Conservation (phyloP, 495 filamentous ascomycete genomes). For the Pyrenopolyporus hunteri region DNA sequence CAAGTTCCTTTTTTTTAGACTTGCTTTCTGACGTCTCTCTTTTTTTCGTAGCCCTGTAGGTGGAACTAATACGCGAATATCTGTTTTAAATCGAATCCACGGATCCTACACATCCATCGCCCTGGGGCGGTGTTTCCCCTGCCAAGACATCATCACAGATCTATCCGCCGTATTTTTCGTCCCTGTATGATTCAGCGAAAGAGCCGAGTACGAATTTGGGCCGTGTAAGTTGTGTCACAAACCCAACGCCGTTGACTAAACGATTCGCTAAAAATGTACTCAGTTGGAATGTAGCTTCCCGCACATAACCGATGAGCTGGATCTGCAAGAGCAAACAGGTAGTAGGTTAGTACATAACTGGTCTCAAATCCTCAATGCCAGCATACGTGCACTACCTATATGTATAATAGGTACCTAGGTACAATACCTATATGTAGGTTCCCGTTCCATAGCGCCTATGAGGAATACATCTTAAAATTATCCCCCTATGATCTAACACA, state of each 20-base stretch:
- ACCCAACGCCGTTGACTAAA: not conserved
- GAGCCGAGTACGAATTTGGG: conserved; percentile 20
- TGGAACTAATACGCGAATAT: not conserved
- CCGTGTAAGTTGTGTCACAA: not conserved
- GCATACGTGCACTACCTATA: not conserved
- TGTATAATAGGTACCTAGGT: too few relatives aligned
- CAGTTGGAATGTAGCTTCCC: conserved; percentile 13
- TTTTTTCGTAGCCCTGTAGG: too few relatives aligned
- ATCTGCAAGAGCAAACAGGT: conserved; percentile 23
- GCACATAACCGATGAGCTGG: conserved; percentile 13
- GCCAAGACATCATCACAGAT: conserved; percentile 21
- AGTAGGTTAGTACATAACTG: not conserved
- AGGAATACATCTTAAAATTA: too few relatives aligned
- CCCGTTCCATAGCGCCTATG: too few relatives aligned
- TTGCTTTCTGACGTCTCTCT: too few relatives aligned
- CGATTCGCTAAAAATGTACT: not conserved
- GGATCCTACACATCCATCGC: too few relatives aligned
- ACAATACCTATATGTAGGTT: too few relatives aligned
- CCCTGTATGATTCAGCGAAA: not conserved
- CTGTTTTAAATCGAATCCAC: conserved; percentile 13
- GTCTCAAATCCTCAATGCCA: too few relatives aligned
- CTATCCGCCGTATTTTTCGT: not conserved
- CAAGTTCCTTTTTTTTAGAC: too few relatives aligned
- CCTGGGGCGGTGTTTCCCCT: conserved; percentile 10
- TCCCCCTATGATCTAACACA: too few relatives aligned